Percentiles rank a stretch among this genome's conserved stretches.
Conservation (phyloP, 2,329 filamentous ascomycete species). For the Mycosphaerelloides madeirae region DNA sequence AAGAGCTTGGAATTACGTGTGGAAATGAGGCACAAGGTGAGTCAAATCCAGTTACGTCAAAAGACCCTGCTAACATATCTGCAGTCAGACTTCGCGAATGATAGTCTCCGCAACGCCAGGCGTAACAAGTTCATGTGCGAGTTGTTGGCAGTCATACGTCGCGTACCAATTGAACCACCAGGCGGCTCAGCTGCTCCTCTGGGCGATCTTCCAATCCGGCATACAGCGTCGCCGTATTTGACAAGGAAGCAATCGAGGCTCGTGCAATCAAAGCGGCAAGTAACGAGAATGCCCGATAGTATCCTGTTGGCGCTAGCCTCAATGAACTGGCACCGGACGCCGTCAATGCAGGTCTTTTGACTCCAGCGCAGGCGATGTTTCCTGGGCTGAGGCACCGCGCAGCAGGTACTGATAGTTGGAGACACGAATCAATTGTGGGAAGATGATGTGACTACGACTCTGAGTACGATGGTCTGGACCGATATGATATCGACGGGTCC, state of each 20-base stretch:
- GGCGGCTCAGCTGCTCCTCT: slow-evolving; percentile 53
- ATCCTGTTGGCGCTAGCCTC: slow-evolving; percentile 8
- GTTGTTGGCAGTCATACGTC: slow-evolving; percentile 73
- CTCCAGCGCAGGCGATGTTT: slow-evolving; percentile 10
- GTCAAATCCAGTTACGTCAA: background rate
- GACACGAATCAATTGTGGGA: too few relatives aligned
- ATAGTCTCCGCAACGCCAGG: slow-evolving; percentile 68
- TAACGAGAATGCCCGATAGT: slow-evolving; percentile 55
- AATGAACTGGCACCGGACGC: slow-evolving; percentile 7
- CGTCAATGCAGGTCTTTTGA: slow-evolving; percentile 2
- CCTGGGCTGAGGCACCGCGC: slow-evolving; percentile 7
- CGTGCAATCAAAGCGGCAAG: slow-evolving; percentile 10
- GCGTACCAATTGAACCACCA: slow-evolving; percentile 75
- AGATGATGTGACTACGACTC: too few relatives aligned
- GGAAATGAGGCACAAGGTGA: slow-evolving; percentile 31
- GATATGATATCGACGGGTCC: too few relatives aligned
- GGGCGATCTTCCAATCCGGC: slow-evolving; percentile 61
- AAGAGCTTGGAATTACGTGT: slow-evolving; percentile 31
- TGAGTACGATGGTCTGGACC: too few relatives aligned
- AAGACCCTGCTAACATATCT: background rate
- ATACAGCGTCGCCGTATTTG: slow-evolving; percentile 52
- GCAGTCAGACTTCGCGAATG: slow-evolving; percentile 53
- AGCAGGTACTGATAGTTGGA: too few relatives aligned
- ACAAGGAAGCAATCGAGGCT: slow-evolving; percentile 11
- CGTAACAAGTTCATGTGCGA: slow-evolving; percentile 96